phyloP scores from a whole-genome alignment of 441 rosid species.

The Croton laevigatus region DNA sequence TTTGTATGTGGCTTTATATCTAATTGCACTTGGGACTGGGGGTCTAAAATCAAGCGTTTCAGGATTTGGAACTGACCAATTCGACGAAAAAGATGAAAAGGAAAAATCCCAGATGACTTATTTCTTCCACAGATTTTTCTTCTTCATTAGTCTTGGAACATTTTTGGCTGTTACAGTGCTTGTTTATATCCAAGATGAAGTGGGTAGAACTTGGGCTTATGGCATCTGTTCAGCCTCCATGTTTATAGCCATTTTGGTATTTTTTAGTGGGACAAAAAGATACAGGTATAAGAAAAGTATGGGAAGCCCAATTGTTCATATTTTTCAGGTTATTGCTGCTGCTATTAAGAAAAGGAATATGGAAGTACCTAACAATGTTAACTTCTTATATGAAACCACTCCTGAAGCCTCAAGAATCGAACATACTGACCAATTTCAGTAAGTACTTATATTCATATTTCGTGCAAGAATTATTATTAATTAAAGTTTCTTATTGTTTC shows the following conservation, averaged over 20 bases:
- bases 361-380: constrained; percentile 43
- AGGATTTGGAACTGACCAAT: constrained; percentile 89
- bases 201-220: constrained; percentile 76
- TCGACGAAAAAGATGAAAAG: constrained; percentile 72
- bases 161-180: constrained; percentile 83
- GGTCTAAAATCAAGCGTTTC: constrained; percentile 93
- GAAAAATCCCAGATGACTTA: constrained; percentile 78
- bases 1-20: constrained; percentile 61
- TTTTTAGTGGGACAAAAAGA: constrained; percentile 58
- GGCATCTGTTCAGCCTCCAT: constrained; percentile 78
- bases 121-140: constrained; percentile 87
- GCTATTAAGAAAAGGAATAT: constrained; percentile 50
- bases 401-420: constrained; percentile 49
- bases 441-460: constrained; percentile 14
- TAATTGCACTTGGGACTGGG: constrained; percentile 86
- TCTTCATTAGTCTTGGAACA: constrained; percentile 74
- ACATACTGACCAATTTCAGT: constrained; percentile 69
- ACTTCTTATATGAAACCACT: constrained; percentile 53
- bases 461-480: too few relatives aligned
- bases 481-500: too few relatives aligned
- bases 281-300: constrained; percentile 70
- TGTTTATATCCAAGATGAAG: constrained; percentile 83
- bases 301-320: constrained; percentile 86
- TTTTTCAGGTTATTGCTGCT: constrained; percentile 63
- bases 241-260: constrained; percentile 49